These are phyloP conservation scores for Blastobotrys robertii DNA, from an alignment of 805 yeast genomes.

Conservation along the genomic window DNA sequence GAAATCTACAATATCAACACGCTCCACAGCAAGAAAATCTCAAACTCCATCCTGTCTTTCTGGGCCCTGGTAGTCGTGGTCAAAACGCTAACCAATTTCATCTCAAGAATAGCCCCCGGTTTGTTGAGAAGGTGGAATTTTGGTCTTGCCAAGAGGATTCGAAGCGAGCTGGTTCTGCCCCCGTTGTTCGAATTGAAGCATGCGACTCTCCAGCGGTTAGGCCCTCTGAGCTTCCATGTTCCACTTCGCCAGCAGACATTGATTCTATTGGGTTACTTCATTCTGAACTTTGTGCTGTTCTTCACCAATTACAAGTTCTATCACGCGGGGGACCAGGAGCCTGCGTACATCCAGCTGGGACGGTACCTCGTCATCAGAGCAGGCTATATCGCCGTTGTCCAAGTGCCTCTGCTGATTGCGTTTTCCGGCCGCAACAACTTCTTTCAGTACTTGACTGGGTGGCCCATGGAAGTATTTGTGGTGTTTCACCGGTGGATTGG, in stretches of 20 bases:
- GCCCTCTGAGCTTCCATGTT: conserved; percentile 14
- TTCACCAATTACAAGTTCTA: conserved; percentile 14
- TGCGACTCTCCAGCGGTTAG: conserved; percentile 12
- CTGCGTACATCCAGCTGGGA: neutral
- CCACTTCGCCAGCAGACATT: conserved; percentile 34
- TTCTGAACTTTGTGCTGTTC: conserved; percentile 24
- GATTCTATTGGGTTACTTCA: conserved; percentile 26
- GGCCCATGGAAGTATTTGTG: conserved; percentile 51
- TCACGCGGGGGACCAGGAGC: conserved; percentile 4
- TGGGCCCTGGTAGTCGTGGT: neutral
- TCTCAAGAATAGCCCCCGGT: too few relatives aligned
- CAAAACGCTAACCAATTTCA: neutral
- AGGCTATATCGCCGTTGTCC: conserved; percentile 37
- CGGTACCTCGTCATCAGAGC: conserved; percentile 20
- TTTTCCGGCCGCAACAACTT: conserved; percentile 70
- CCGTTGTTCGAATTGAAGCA: conserved; percentile 22
- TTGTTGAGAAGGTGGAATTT: too few relatives aligned
- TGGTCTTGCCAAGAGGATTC: conserved; percentile 3
- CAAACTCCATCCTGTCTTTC: neutral
- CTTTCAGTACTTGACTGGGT: conserved; percentile 49
- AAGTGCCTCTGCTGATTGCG: conserved; percentile 34
- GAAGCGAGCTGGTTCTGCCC: conserved; percentile 22
- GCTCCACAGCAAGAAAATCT: too few relatives aligned
- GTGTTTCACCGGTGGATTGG: conserved; percentile 57
- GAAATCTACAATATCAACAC: too few relatives aligned